Evolutionary conservation across 2,329 filamentous ascomycete species (phyloP).

Genomic region (Metarhizium sp.): DNA sequence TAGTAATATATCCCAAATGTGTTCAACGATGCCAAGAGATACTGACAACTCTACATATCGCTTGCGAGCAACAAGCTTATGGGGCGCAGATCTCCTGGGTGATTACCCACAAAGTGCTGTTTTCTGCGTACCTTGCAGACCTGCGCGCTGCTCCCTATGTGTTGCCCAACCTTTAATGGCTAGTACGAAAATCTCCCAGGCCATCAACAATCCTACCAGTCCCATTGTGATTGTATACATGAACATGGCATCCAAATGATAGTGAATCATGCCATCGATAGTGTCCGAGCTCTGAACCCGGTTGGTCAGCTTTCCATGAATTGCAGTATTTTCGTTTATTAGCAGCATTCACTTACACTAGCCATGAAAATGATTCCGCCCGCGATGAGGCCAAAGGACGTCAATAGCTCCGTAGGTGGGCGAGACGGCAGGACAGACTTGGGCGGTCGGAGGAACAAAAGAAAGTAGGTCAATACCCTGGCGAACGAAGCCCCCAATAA

Average conservation of each 20-base stretch:
- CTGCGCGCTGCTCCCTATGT: conserved; percentile 19
- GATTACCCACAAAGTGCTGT: not conserved
- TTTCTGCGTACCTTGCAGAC: not conserved
- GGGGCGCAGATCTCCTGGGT: not conserved
- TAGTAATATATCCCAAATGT: not conserved
- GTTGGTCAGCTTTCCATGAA: not conserved
- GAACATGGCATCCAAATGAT: conserved; percentile 83
- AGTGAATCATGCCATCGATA: conserved; percentile 64
- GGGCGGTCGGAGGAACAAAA: conserved; percentile 72
- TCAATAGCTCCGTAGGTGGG: conserved; percentile 82
- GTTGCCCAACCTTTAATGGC: conserved; percentile 83
- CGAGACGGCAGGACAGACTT: conserved; percentile 71
- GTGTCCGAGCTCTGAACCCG: conserved; percentile 58
- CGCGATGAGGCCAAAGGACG: conserved; percentile 76
- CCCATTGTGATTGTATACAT: conserved; percentile 85
- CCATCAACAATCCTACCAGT: conserved; percentile 72
- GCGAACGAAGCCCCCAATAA: conserved; percentile 73
- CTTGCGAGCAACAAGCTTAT: not conserved
- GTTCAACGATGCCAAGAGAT: not conserved
- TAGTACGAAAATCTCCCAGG: conserved; percentile 69
- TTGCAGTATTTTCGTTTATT: not conserved
- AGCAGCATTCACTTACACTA: conserved; percentile 50
- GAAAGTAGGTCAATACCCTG: conserved; percentile 68
- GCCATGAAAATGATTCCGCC: conserved; percentile 91
- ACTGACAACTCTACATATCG: not conserved